These are phyloP conservation scores for Alternaria atra DNA, from an alignment of 2,329 filamentous ascomycete genomes.

Conservation along the genomic window DNA sequence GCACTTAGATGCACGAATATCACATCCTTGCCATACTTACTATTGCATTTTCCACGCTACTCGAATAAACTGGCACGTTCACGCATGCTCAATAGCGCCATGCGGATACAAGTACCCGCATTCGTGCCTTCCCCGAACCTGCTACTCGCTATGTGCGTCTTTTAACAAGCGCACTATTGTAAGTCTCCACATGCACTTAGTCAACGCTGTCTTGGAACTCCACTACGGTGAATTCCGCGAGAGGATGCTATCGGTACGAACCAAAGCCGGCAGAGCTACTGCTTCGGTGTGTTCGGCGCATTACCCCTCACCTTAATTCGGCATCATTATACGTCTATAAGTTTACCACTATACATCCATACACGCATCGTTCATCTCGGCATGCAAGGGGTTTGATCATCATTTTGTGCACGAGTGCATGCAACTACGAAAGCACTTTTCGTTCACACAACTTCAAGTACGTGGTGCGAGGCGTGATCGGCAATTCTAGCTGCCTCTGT, in stretches of 20 bases:
- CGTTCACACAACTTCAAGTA: neutral
- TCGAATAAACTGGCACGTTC: neutral
- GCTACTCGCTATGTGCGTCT: neutral
- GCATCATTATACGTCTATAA: conserved; percentile 11
- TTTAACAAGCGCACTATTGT: neutral
- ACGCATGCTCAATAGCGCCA: neutral
- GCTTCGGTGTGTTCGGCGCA: conserved; percentile 13
- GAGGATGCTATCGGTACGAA: neutral
- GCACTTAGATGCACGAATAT: conserved; percentile 35
- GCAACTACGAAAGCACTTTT: neutral
- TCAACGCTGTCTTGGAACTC: conserved; percentile 4
- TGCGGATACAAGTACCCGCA: neutral
- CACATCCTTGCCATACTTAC: conserved; percentile 17
- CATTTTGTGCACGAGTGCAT: conserved; percentile 9
- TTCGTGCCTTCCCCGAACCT: conserved; percentile 1
- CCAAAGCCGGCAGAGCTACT: conserved; percentile 13
- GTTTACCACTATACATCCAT: neutral
- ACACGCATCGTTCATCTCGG: neutral
- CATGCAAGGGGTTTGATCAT: neutral
- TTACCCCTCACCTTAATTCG: conserved; percentile 19
- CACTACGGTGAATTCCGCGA: conserved; percentile 15
- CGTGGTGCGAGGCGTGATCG: neutral
- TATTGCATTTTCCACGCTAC: conserved; percentile 7
- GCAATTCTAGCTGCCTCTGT: neutral
- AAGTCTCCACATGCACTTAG: conserved; percentile 1